These are phyloP conservation scores for Trichoderma sp. DNA, from an alignment of 2,329 filamentous ascomycete genomes.

Conservation along the genomic window DNA sequence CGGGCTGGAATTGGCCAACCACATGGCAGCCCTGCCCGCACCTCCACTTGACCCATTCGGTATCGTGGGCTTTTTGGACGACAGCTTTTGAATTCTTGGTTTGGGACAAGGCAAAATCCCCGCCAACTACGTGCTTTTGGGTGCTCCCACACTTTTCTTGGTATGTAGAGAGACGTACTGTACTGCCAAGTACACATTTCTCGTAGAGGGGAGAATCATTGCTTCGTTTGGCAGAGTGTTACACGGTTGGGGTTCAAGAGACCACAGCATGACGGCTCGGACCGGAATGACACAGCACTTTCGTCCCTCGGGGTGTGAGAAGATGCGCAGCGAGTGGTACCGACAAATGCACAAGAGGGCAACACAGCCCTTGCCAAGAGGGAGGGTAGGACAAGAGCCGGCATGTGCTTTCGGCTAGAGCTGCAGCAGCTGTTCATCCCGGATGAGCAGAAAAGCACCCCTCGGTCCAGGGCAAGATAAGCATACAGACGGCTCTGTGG, in stretches of 20 bases:
- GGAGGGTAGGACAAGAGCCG: not conserved
- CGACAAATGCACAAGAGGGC: not conserved
- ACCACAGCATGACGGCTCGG: constrained; percentile 8
- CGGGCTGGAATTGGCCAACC: constrained; percentile 11
- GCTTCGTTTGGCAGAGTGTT: not conserved
- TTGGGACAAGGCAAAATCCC: not conserved
- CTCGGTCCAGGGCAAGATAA: not conserved
- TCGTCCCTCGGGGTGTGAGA: not conserved
- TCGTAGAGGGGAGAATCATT: not conserved
- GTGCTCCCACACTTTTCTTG: not conserved
- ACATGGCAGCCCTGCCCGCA: constrained; percentile 9
- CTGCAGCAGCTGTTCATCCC: not conserved
- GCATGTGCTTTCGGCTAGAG: not conserved
- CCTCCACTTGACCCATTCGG: constrained; percentile 7
- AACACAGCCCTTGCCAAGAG: not conserved
- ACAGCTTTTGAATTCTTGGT: not conserved
- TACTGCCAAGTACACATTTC: not conserved
- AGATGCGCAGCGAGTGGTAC: not conserved
- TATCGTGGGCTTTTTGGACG: not conserved
- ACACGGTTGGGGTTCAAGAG: not conserved
- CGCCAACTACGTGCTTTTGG: not conserved
- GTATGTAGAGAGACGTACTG: not conserved
- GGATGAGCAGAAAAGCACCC: not conserved
- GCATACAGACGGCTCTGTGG: not conserved
- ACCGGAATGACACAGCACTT: not conserved